Conservation (phyloP, 805 yeast species). For the Candida gorgasii region DNA sequence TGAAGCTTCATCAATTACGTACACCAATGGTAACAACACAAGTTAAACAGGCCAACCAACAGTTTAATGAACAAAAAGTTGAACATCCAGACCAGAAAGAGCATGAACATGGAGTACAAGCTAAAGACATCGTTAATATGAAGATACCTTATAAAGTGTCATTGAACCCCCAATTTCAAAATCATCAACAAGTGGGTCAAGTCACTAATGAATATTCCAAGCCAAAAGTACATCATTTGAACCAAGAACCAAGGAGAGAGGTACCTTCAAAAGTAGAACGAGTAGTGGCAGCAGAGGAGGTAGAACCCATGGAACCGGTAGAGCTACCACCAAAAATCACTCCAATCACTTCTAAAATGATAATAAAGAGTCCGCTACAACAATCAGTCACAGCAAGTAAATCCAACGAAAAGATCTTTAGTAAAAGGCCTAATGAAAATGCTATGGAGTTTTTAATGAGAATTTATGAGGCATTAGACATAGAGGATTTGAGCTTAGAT, state of each 20-base stretch:
- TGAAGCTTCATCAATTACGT: not conserved
- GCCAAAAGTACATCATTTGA: conserved; percentile 16
- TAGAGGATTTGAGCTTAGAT: no score
- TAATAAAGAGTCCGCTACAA: no score
- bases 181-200: conserved; percentile 15
- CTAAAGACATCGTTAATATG: conserved; percentile 20
- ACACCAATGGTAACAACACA: no score
- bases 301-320: not conserved
- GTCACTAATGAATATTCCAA: conserved; percentile 17
- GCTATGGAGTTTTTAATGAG: conserved; percentile 12
- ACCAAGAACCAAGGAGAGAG: not conserved
- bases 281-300: not conserved
- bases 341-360: no score
- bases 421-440: conserved; percentile 12
- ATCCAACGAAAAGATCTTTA: conserved; percentile 1
- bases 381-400: not conserved
- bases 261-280: not conserved
- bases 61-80: no score
- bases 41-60: no score
- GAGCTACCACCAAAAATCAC: not conserved
- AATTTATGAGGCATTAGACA: conserved; percentile 2
- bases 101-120: conserved; percentile 1
- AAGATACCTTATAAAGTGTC: conserved; percentile 23
- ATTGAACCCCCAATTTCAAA: conserved; percentile 24
- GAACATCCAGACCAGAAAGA: no score